Percentiles rank a stretch among this genome's conserved stretches.
Conservation (phyloP, 2,329 filamentous ascomycete species). For the Alternaria brassicae region DNA sequence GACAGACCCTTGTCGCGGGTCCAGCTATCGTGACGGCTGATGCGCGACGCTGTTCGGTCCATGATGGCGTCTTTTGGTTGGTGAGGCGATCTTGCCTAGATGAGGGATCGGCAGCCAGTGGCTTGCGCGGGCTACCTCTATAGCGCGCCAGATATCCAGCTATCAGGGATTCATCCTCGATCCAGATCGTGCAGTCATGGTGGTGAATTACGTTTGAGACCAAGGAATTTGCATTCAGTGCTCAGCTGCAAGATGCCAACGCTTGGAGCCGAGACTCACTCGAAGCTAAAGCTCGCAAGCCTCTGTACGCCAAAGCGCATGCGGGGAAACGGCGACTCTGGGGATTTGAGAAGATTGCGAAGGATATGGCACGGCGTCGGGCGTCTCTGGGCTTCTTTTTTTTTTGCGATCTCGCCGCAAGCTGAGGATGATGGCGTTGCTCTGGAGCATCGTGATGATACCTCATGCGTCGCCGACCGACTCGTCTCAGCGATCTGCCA, state of each 20-base stretch:
- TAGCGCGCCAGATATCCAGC: slow-evolving; percentile 27
- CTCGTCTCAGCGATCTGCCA: slow-evolving; percentile 1
- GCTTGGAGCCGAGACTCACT: background rate
- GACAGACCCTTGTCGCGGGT: slow-evolving; percentile 10
- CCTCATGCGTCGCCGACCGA: background rate
- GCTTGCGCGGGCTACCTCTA: slow-evolving; percentile 31
- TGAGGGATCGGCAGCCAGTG: slow-evolving; percentile 20
- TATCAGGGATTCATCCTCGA: slow-evolving; percentile 18
- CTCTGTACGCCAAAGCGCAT: background rate
- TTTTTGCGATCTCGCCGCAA: slow-evolving; percentile 10
- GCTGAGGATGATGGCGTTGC: slow-evolving; percentile 2
- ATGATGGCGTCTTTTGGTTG: slow-evolving; percentile 33
- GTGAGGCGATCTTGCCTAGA: slow-evolving; percentile 34
- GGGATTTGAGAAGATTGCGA: background rate
- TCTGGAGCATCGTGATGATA: slow-evolving; percentile 3
- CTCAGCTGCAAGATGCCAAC: background rate
- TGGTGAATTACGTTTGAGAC: background rate
- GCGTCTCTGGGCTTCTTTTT: slow-evolving; percentile 13
- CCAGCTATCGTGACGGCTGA: slow-evolving; percentile 33
- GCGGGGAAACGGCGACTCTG: background rate
- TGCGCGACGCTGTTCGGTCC: slow-evolving; percentile 20
- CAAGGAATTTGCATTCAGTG: background rate
- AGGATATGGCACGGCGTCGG: slow-evolving; percentile 11
- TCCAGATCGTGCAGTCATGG: slow-evolving; percentile 17
- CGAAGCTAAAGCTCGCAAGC: background rate